Conservation (phyloP, 106 monocot genomes). For the Dendrobium huoshanense region DNA sequence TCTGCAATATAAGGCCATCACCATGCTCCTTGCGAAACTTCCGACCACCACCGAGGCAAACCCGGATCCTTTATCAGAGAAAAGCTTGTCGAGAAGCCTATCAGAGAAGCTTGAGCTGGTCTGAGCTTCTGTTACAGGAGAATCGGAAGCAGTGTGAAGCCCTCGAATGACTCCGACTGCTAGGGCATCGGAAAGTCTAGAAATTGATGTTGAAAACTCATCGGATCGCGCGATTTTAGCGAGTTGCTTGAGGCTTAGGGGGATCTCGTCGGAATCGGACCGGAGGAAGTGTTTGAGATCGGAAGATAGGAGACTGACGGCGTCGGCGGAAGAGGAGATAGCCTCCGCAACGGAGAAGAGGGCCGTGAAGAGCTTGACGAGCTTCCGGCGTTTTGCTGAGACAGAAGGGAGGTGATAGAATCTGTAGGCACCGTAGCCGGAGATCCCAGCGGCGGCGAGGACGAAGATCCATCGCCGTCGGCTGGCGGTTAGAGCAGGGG, state of each 20-base stretch:
- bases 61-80: slow-evolving; percentile 43
- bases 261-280: slow-evolving; percentile 64
- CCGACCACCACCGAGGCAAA: slow-evolving; percentile 52
- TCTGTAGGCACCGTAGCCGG: slow-evolving; percentile 57
- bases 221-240: slow-evolving; percentile 50
- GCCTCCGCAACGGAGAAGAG: slow-evolving; percentile 34
- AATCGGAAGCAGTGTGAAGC: slow-evolving; percentile 1
- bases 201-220: slow-evolving; percentile 41
- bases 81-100: slow-evolving; percentile 39
- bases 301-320: slow-evolving; percentile 39
- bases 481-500: slow-evolving; percentile 5
- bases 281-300: slow-evolving; percentile 64
- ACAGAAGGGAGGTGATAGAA: slow-evolving; percentile 59
- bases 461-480: slow-evolving; percentile 41
- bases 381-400: slow-evolving; percentile 16
- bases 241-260: slow-evolving; percentile 45
- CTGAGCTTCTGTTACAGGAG: neutral
- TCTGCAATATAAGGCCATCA: slow-evolving; percentile 29
- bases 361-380: slow-evolving; percentile 28
- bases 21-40: slow-evolving; percentile 58
- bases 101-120: slow-evolving; percentile 34
- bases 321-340: slow-evolving; percentile 35
- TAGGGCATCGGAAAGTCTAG: slow-evolving; percentile 49
- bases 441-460: slow-evolving; percentile 30
- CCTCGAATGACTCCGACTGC: slow-evolving; percentile 45